Conservation (phyloP, 371 early-diverging fungal genomes). For the Polyrhizophydium stewartii region DNA sequence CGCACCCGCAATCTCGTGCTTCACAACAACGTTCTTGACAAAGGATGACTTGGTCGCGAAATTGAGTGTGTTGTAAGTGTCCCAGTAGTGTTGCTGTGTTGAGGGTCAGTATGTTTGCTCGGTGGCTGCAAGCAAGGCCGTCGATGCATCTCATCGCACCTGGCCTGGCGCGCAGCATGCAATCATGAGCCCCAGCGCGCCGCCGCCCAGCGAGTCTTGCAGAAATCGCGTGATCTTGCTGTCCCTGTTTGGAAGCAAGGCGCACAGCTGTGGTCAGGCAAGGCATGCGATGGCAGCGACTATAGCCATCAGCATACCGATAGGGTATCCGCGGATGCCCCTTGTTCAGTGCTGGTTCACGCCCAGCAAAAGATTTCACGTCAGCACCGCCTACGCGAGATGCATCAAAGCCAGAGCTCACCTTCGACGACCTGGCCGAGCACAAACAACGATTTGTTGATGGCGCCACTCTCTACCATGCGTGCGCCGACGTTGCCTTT, state of each 20-base stretch:
- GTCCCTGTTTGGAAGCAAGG: constrained; percentile 7
- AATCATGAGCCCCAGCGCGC: constrained; percentile 24
- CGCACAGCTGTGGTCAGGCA: background rate
- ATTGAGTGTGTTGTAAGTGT: constrained; percentile 19
- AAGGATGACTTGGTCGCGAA: constrained; percentile 26
- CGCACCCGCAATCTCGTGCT: constrained; percentile 15
- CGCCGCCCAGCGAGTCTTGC: constrained; percentile 28
- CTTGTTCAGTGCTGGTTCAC: constrained; percentile 17
- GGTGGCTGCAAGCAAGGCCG: background rate
- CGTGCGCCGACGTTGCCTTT: constrained; percentile 32
- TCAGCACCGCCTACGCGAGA: too few species aligned
- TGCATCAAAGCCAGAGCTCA: constrained; percentile 68
- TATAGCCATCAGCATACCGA: background rate
- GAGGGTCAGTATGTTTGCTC: background rate
- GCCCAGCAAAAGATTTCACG: background rate
- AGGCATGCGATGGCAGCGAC: too few species aligned
- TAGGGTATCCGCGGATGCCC: constrained; percentile 21
- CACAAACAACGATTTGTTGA: constrained; percentile 92
- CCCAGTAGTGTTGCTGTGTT: background rate
- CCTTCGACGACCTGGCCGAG: constrained; percentile 57
- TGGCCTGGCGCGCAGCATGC: constrained; percentile 20
- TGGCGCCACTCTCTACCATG: constrained; percentile 38
- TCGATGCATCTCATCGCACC: constrained; percentile 3
- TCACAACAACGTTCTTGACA: constrained; percentile 19
- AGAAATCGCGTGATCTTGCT: constrained; percentile 31